Evolutionary conservation across 345 rosid species (phyloP).

Genomic region (Erodium maritimum): DNA sequence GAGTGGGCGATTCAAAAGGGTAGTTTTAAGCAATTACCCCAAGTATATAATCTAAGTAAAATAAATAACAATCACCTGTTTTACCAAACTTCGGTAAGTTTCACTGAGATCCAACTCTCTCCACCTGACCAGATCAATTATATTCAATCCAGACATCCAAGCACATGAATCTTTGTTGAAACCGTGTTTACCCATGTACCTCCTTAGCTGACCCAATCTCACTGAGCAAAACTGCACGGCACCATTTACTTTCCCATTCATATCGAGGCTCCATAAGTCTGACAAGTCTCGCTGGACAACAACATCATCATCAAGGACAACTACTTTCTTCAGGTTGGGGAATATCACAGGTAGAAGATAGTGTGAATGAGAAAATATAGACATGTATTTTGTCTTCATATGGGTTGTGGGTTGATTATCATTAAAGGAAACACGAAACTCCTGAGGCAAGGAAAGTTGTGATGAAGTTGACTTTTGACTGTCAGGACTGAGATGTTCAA

Average conservation of each 20-base stretch:
- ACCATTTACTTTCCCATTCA: slow-evolving; percentile 82
- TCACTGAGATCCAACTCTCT: slow-evolving; percentile 42
- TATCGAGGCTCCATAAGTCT: slow-evolving; percentile 51
- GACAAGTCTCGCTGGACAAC: slow-evolving; percentile 81
- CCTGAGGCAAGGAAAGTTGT: slow-evolving; percentile 56
- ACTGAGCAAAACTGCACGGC: slow-evolving; percentile 58
- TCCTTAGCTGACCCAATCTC: slow-evolving; percentile 50
- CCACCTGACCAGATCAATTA: slow-evolving; percentile 75
- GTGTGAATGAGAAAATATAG: slow-evolving; percentile 66
- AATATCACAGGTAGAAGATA: slow-evolving; percentile 72
- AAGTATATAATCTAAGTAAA: background rate
- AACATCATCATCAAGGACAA: slow-evolving; percentile 85
- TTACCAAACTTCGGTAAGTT: slow-evolving; percentile 38
- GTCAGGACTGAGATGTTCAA: slow-evolving; percentile 43
- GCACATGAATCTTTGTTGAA: slow-evolving; percentile 40
- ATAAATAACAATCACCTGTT: slow-evolving; percentile 31
- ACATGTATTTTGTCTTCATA: slow-evolving; percentile 51
- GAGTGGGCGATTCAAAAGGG: too few species aligned
- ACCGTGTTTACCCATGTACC: slow-evolving; percentile 30
- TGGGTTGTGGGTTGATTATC: slow-evolving; percentile 24
- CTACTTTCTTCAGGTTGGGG: slow-evolving; percentile 46
- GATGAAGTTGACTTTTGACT: slow-evolving; percentile 25
- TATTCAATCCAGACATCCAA: slow-evolving; percentile 92
- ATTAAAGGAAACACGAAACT: slow-evolving; percentile 61
- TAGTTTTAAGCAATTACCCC: too few species aligned